Conservation (phyloP, 129 eudicot genomes). For the Lonicera japonica region DNA sequence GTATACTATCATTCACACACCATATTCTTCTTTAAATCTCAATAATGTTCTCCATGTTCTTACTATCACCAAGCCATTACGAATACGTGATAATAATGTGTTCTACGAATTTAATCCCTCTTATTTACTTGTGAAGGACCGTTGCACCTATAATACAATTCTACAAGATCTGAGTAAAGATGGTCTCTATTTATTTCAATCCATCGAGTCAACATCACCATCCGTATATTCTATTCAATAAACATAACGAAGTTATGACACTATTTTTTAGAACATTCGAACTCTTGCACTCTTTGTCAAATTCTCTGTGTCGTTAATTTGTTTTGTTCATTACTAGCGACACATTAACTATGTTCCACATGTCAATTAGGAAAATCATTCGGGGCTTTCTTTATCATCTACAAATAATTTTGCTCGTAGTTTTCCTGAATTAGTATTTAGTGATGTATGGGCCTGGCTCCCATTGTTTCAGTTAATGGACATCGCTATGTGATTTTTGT, state of each 20-base stretch:
- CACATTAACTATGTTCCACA: background rate
- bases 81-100: background rate
- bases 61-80: background rate
- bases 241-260: background rate
- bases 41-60: background rate
- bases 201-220: too few species aligned
- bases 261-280: background rate
- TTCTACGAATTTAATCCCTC: background rate
- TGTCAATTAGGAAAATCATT: background rate
- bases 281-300: too few species aligned
- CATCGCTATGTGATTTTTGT: background rate
- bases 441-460: background rate
- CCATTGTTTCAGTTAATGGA: background rate
- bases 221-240: background rate
- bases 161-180: background rate
- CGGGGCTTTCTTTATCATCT: background rate
- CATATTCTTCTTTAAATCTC: background rate
- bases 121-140: background rate
- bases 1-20: too few species aligned
- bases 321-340: background rate
- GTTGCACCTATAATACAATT: background rate
- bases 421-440: background rate
- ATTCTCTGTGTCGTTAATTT: background rate
- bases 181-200: background rate
- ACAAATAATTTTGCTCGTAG: background rate